Conservation (phyloP, 768 basidiomycete species). For the Pholiota molesta region DNA sequence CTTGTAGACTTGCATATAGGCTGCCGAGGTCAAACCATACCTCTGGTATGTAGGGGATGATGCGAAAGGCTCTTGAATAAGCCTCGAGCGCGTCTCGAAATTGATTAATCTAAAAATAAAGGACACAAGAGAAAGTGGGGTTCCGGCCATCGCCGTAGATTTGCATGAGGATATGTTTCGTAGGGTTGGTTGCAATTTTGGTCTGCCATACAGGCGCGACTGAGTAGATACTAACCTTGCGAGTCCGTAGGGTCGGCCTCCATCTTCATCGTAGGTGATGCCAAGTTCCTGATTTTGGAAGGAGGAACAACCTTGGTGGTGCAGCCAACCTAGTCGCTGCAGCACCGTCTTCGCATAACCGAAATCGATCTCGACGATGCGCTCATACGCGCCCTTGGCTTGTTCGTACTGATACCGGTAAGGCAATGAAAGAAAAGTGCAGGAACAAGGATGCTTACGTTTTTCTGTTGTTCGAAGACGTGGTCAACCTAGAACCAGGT, state of each 20-base stretch:
- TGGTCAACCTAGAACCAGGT: constrained; percentile 99
- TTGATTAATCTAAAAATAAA: constrained; percentile 99
- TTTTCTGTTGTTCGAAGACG: constrained; percentile 96
- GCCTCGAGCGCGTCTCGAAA: constrained; percentile 98
- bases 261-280: constrained; percentile 95
- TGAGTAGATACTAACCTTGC: constrained; percentile 98
- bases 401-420: constrained; percentile 65
- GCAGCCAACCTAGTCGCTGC: constrained; percentile 97
- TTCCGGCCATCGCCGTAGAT: constrained; percentile 98
- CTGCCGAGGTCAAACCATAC: constrained; percentile 98
- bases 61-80: constrained; percentile 97
- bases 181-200: constrained; percentile 99
- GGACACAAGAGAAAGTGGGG: constrained; percentile 97
- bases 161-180: no score
- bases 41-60: constrained; percentile 96
- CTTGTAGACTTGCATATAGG: constrained; percentile 88
- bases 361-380: constrained; percentile 89
- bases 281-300: constrained; percentile 97
- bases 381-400: constrained; percentile 90
- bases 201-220: constrained; percentile 97
- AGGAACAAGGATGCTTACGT: constrained; percentile 53
- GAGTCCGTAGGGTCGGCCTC: constrained; percentile 96
- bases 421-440: constrained; percentile 9
- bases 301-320: constrained; percentile 91
- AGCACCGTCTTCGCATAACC: constrained; percentile 90